A percentile compares a stretch with the other conserved stretches of the same genome.
Evolutionary conservation across 768 basidiomycete genomes (phyloP).

Genomic region (Kwoniella dendrophila): DNA sequence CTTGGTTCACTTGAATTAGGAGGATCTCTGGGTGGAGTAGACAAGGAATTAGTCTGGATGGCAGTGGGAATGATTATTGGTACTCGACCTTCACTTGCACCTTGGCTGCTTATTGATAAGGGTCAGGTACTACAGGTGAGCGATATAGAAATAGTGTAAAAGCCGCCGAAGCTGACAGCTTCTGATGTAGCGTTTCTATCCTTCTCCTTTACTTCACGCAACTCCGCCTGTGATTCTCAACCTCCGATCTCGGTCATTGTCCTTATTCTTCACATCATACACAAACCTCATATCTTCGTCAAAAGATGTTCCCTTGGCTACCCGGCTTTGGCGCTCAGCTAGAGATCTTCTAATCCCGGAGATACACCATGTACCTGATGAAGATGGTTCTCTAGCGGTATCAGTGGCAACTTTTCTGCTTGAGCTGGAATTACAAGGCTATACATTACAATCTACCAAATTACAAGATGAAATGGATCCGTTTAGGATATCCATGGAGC

Average conservation of each 20-base stretch:
- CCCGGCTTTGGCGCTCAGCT: slow-evolving; percentile 7
- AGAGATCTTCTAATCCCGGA: slow-evolving; percentile 15
- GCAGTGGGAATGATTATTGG: slow-evolving; percentile 25
- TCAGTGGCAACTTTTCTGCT: slow-evolving; percentile 17
- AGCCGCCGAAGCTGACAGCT: neutral
- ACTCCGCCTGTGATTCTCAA: slow-evolving; percentile 36
- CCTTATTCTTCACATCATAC: slow-evolving; percentile 18
- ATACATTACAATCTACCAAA: neutral
- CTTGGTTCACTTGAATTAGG: slow-evolving; percentile 8
- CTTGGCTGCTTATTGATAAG: slow-evolving; percentile 33
- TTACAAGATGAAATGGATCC: slow-evolving; percentile 13
- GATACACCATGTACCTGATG: slow-evolving; percentile 24
- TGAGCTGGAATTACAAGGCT: slow-evolving; percentile 19
- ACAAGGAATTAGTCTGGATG: slow-evolving; percentile 45
- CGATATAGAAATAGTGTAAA: neutral
- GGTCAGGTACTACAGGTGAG: slow-evolving; percentile 27
- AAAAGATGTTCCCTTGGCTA: slow-evolving; percentile 3
- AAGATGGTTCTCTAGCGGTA: slow-evolving; percentile 14
- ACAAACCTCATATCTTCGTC: slow-evolving; percentile 1
- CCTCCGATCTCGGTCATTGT: slow-evolving; percentile 24
- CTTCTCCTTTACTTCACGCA: slow-evolving; percentile 43
- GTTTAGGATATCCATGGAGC: slow-evolving; percentile 20
- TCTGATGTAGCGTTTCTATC: slow-evolving; percentile 30
- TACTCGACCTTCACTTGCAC: slow-evolving; percentile 9
- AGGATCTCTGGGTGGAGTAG: slow-evolving; percentile 27